phyloP scores from a whole-genome alignment of 2,329 filamentous ascomycete species.

The Arthrobotrys megalospora region DNA sequence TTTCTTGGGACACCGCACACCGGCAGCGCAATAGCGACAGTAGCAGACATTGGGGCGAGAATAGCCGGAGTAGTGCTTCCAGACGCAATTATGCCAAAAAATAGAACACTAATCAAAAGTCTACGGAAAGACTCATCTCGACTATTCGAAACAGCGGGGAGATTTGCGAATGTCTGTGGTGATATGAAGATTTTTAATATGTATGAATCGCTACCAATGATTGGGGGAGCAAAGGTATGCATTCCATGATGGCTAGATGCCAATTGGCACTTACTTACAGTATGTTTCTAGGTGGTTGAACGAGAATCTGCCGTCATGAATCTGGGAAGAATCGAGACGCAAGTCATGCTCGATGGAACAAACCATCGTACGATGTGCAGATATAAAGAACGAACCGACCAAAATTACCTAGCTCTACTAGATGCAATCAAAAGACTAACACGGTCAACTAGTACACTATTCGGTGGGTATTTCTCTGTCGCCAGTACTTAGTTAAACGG shows the following conservation, averaged over 20 bases:
- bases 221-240: constrained; percentile 46
- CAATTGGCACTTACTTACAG: neutral
- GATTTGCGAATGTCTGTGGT: constrained; percentile 49
- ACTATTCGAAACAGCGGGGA: constrained; percentile 52
- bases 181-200: constrained; percentile 58
- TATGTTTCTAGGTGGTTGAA: constrained; percentile 37
- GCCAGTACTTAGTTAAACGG: neutral
- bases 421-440: constrained; percentile 53
- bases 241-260: neutral
- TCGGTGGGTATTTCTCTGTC: constrained; percentile 20
- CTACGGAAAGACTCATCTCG: constrained; percentile 45
- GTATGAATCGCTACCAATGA: constrained; percentile 48
- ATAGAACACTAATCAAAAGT: constrained; percentile 51
- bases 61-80: constrained; percentile 50
- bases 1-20: constrained; percentile 57
- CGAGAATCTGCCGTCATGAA: constrained; percentile 55
- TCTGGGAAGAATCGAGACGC: constrained; percentile 48
- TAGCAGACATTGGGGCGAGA: constrained; percentile 49
- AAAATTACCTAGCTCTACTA: constrained; percentile 48
- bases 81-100: constrained; percentile 54
- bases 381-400: constrained; percentile 49
- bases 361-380: constrained; percentile 54
- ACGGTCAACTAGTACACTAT: constrained; percentile 48
- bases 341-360: constrained; percentile 53
- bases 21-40: constrained; percentile 41